Base-by-base conservation (phyloP, 495 filamentous ascomycete species). In the Parathielavia appendiculata region DNA sequence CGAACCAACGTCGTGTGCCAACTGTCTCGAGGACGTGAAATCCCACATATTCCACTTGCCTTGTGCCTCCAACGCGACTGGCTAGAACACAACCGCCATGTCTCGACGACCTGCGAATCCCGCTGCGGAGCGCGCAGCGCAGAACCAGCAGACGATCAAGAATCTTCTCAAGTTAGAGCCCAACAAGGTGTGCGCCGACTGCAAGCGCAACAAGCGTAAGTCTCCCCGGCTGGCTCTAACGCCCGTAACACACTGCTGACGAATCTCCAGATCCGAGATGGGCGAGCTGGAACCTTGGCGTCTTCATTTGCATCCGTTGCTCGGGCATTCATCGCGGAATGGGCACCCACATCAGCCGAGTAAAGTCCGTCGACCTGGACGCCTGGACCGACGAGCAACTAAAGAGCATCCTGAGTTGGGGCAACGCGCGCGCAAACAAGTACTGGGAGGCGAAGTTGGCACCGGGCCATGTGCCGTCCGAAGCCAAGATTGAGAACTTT, bases 401-500 rank as follows among this genome's bases (percentile, higher is more conserved):
- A 57, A 86, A 92, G 66, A 96, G 88, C 68, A 85, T 98, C 52
- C 62, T 97, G 54, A 87, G 79, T 74, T 98, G 93, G 95, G 93
- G 93, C 48, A 98, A 98, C 76, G 79, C 84, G 35, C 85, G 90
- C 69, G 95, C 93, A 26, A 98, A 98, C 75, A 96, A 91, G 83
- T 97, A 98, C 70, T 98, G 93, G 93, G 95, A 98, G 71, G 84
- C 90, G 30, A 97, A 97, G 72, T 71, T 98, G 66, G 90, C 92
- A 13, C 78, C 87, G 17, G 91, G 89, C 50, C 93, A 98, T 70
- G 83, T 92, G n/a, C 93, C 93, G 0, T 92, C 92, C n/a, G 92
- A 97, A 76, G 81, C 89, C 45, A 98, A 98, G 77, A 97, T 98
- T 61, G 93, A 97, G 79, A 98, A 97, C 73, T 98, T 98, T 63